Percentiles rank a stretch among this genome's conserved stretches.
phyloP scores from a whole-genome alignment of 2,329 filamentous ascomycete species.

The Aspergillus phoenicis region DNA sequence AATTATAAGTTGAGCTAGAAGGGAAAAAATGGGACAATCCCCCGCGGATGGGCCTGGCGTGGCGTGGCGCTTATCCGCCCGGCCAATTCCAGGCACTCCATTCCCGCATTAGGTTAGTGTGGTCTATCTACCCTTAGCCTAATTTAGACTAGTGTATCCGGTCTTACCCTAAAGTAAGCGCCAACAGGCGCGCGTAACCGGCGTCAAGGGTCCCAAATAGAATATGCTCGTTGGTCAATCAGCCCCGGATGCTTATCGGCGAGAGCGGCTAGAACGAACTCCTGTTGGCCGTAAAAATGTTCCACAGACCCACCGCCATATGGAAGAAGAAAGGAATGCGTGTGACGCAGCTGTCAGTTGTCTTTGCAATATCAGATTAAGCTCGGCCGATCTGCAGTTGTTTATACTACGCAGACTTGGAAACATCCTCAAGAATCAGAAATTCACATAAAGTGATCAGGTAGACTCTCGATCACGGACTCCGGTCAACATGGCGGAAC shows the following conservation, averaged over 20 bases:
- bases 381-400: not conserved
- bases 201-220: not conserved
- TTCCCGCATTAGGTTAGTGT: not conserved
- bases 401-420: not conserved
- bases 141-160: slow-evolving; percentile 1
- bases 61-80: slow-evolving; percentile 2
- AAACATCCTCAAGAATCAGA: not conserved
- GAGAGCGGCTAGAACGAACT: not conserved
- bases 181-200: not conserved
- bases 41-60: slow-evolving; percentile 9
- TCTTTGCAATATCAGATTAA: not conserved
- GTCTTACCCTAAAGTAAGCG: not conserved
- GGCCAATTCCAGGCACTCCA: slow-evolving; percentile 5
- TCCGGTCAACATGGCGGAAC: slow-evolving; percentile 17
- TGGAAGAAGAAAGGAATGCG: not conserved
- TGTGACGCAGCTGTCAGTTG: slow-evolving; percentile 3
- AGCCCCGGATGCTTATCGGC: not conserved
- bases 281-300: not conserved
- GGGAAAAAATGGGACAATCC: slow-evolving; percentile 16
- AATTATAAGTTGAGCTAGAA: slow-evolving; percentile 6
- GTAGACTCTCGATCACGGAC: not conserved
- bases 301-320: not conserved
- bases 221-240: not conserved
- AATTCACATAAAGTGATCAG: not conserved
- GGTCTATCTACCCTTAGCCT: not conserved